Conservation (phyloP, 331 rosid genomes). For the Malus hybrid region DNA sequence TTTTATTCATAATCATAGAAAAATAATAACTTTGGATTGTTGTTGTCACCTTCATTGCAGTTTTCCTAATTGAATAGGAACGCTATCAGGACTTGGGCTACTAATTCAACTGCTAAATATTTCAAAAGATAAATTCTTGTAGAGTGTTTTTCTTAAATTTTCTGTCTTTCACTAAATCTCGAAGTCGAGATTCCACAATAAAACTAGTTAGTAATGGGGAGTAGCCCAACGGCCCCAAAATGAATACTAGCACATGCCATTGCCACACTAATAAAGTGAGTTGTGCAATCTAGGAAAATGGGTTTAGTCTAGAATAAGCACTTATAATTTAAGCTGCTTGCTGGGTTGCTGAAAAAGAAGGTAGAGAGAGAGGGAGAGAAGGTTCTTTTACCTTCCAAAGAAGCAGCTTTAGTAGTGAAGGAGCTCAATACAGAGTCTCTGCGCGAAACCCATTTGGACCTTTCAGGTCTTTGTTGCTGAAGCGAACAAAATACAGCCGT, state of each 20-base stretch:
- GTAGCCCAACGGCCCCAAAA: neutral
- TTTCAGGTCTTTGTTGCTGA: constrained; percentile 34
- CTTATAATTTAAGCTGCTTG: neutral
- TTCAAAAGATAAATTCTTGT: neutral
- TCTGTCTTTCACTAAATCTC: neutral
- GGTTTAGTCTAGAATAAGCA: neutral
- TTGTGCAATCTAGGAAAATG: neutral
- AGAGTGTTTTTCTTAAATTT: neutral
- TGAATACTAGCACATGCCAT: neutral
- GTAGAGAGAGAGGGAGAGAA: neutral
- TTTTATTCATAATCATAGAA: neutral
- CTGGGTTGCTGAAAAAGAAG: neutral
- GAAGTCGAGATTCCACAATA: neutral
- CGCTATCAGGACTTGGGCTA: no score
- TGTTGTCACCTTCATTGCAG: no score
- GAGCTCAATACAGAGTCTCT: constrained; percentile 33
- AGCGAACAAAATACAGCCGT: constrained; percentile 22
- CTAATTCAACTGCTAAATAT: neutral
- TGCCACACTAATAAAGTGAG: neutral
- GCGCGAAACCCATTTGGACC: constrained; percentile 24
- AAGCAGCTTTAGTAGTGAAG: constrained; percentile 54
- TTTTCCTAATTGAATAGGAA: no score
- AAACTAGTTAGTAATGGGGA: neutral
- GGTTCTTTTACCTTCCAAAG: constrained; percentile 51
- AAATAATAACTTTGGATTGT: no score